Evolutionary conservation across 1,139 yeast genomes (phyloP), one percentile per base, ranked within the genome.

Genomic region (Petasospora fabianii): DNA sequence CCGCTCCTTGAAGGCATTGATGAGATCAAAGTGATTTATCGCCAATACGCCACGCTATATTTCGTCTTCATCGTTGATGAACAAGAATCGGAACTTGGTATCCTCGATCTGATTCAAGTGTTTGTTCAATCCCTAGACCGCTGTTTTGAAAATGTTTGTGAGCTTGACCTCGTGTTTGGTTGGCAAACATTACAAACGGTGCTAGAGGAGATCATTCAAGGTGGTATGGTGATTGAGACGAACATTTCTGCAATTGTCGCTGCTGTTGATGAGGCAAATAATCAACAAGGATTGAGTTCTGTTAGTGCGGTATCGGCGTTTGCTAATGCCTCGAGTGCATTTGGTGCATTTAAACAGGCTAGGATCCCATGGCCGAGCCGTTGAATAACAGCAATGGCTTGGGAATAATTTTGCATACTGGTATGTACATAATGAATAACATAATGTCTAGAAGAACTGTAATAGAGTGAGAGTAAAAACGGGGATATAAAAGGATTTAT

Each of bases 221-320:
- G 97, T 21, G 99, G 99, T 0, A 83, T 94, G 95, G 98, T 92
- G n/a, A 86, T 94, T 28, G 98, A 92, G 59, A 90, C 98, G 1
- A 87, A 83, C 53, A 86, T 88, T 20, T 61, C 68, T 29, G 76
- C 85, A 47, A 88, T 92, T 28, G 96, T 90, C 6, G 49, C 45
- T 8, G 58, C 58, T 6, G 53, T 54, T 22, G 58, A 54, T 37
- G 51, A 48, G 15, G 56, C 57, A 20, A 54, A 54, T 27, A 38
- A 44, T 31, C 53, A 47, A 13, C 43, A 44, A 17, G 43, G 32
- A 17, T 16, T 40, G 9, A 22, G 26, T 13, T 22, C 37, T 3
- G 24, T 14, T 3, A 29, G 34, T 9, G 24, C 43, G 1, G 27
- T 38, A 10, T 39, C 53, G 14, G 53, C 69, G 1, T 49, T 65